Conservation (phyloP, 2,329 filamentous ascomycete species). For the Stagonosporopsis cucurbitacearum region DNA sequence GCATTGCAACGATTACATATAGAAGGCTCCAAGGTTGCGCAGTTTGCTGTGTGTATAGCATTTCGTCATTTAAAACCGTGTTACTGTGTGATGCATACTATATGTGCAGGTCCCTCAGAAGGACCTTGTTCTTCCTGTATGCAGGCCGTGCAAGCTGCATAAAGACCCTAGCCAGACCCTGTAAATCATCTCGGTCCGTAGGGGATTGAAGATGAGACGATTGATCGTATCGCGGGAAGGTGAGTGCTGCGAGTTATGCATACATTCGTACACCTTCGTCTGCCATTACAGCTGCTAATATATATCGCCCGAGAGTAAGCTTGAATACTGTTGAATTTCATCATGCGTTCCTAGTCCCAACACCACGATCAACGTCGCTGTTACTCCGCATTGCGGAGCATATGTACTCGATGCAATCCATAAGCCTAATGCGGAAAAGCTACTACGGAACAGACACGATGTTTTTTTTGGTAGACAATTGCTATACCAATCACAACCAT, state of each 20-base stretch:
- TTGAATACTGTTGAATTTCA: not conserved
- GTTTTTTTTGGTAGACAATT: not conserved
- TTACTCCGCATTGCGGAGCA: not conserved
- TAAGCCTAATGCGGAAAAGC: slow-evolving; percentile 3
- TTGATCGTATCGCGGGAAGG: not conserved
- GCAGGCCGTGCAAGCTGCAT: not conserved
- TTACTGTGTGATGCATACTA: not conserved
- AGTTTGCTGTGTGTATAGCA: not conserved
- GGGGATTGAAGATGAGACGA: not conserved
- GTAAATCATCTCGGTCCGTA: not conserved
- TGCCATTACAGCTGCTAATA: not conserved
- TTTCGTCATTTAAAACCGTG: not conserved
- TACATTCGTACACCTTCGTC: not conserved
- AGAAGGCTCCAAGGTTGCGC: not conserved
- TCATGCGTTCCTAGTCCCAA: not conserved
- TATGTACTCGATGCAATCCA: slow-evolving; percentile 6
- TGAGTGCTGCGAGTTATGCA: not conserved
- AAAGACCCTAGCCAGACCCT: slow-evolving; percentile 1
- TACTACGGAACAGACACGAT: not conserved
- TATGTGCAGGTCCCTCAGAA: not conserved
- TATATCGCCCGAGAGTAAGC: not conserved
- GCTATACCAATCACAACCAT: not conserved
- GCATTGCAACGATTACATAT: not conserved
- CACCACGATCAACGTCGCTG: not conserved
- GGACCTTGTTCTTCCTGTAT: not conserved